Evolutionary conservation across 2,329 filamentous ascomycete species (phyloP).

Genomic region (Botrytis porri): DNA sequence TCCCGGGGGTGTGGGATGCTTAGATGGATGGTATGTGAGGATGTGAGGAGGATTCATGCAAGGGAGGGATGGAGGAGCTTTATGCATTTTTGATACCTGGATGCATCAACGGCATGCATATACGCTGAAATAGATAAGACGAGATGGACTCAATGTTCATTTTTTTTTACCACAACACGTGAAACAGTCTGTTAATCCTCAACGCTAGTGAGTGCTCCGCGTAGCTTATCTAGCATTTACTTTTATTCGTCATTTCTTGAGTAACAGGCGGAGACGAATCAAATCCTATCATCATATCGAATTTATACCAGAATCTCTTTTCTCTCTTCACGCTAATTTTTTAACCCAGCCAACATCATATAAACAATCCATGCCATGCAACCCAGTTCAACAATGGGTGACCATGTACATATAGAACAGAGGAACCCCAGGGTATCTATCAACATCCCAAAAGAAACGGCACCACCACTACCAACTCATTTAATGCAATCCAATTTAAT

Average conservation of each 20-base stretch:
- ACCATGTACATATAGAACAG: slow-evolving; percentile 9
- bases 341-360: neutral
- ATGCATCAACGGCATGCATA: slow-evolving; percentile 13
- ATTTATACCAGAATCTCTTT: neutral
- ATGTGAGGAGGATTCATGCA: neutral
- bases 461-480: neutral
- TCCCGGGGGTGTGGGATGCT: slow-evolving; percentile 56
- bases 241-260: neutral
- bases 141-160: neutral
- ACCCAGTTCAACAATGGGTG: neutral
- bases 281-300: neutral
- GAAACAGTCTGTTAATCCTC: neutral
- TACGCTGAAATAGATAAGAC: neutral
- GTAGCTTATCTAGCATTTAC: neutral
- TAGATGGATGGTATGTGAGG: neutral
- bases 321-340: neutral
- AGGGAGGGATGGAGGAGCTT: neutral
- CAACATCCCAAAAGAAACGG: slow-evolving; percentile 11
- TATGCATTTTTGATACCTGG: slow-evolving; percentile 7
- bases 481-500: neutral
- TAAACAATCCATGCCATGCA: neutral
- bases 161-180: neutral
- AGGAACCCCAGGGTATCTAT: slow-evolving; percentile 14
- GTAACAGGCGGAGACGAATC: neutral
- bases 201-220: neutral